Base-by-base conservation (phyloP, 352 stramenopile genomes). In the Globisporangium lucens region DNA sequence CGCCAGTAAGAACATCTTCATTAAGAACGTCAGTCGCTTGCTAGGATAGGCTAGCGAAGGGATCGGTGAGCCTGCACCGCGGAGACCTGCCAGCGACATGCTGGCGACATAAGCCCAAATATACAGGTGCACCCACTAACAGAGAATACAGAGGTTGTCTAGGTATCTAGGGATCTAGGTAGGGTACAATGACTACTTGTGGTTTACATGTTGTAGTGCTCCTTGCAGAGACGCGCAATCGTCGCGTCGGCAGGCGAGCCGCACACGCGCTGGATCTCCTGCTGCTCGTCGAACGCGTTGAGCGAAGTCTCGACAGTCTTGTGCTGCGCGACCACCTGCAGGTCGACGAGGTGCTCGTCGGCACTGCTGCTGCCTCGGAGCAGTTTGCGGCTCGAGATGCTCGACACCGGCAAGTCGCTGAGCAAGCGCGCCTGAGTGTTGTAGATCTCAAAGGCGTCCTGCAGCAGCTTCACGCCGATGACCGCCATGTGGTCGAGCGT, bases 401-500 rank as follows among this genome's bases (percentile, higher is more conserved):
- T 27, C n/a, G 52, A 12, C 9, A 43, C 20, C 4, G 64, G 64
- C 10, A 69, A 35, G 15, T 56, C 55, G 43, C 58, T 29, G 15
- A 69, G 56, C 35, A 69, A 27, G 3, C 43, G 52, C 17, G 57
- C 64, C 10, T 69, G 64, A 1, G 46, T 65, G 64, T 43, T 65
- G 56, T 69, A 69, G n/a, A 69, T 36, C 24, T 38, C 35, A 27
- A 60, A 69, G 41, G 59, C 57, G 51, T 69, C 30, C 24, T 52
- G 56, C 29, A 60, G 20, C 17, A 64, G 57, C 64, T 69, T 69
- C 29, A 69, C 41, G 57, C 64, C 64, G 22, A 65, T 65, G 24
- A 65, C 51, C 10, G 64, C 64, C 56, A 65, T 49, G 56, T 69
- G 64, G 35, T 69, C 64, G 29, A 69, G 20, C 29, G 41, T 64